phyloP scores from a whole-genome alignment of 208 protist species.

The Crithidia thermophila region DNA sequence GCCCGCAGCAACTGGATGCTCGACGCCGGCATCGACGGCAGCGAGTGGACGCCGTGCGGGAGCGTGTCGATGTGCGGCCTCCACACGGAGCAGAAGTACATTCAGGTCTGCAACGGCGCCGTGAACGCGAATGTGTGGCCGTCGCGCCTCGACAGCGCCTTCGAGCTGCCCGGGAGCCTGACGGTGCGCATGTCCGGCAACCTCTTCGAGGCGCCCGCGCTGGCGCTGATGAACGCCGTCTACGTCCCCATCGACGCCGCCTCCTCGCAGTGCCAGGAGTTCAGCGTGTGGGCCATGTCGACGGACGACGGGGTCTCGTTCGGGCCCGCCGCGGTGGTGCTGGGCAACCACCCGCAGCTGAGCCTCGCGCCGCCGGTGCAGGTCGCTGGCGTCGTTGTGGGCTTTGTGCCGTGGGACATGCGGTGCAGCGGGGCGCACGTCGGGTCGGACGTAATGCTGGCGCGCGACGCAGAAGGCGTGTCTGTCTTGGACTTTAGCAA shows the following conservation, averaged over 20 bases:
- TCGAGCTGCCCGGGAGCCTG: slow-evolving; percentile 37
- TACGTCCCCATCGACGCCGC: slow-evolving; percentile 41
- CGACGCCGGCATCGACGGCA: slow-evolving; percentile 29
- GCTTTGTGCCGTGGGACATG: slow-evolving; percentile 47
- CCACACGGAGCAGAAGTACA: slow-evolving; percentile 26
- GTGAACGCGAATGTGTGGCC: slow-evolving; percentile 33
- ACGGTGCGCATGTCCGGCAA: slow-evolving; percentile 42
- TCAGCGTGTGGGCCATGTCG: slow-evolving; percentile 36
- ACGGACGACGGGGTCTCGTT: slow-evolving; percentile 35
- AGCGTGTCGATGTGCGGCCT: slow-evolving; percentile 41
- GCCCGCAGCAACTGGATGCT: slow-evolving; percentile 44
- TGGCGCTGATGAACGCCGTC: slow-evolving; percentile 35
- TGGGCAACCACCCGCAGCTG: slow-evolving; percentile 41
- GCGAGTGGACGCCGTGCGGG: slow-evolving; percentile 50
- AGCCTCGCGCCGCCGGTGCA: slow-evolving; percentile 25
- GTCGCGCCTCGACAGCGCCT: slow-evolving; percentile 39
- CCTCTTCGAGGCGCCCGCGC: slow-evolving; percentile 24
- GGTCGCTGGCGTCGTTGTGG: slow-evolving; percentile 45
- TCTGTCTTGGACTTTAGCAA: slow-evolving; percentile 47
- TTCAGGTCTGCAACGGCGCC: slow-evolving; percentile 47
- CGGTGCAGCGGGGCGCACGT: slow-evolving; percentile 29
- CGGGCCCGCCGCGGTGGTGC: slow-evolving; percentile 46
- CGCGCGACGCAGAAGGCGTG: slow-evolving; percentile 12
- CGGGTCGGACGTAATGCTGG: slow-evolving; percentile 33
- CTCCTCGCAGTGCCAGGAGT: slow-evolving; percentile 44